phyloP scores from a whole-genome alignment of 164 flowering plant species.

The Amborella trichopoda region DNA sequence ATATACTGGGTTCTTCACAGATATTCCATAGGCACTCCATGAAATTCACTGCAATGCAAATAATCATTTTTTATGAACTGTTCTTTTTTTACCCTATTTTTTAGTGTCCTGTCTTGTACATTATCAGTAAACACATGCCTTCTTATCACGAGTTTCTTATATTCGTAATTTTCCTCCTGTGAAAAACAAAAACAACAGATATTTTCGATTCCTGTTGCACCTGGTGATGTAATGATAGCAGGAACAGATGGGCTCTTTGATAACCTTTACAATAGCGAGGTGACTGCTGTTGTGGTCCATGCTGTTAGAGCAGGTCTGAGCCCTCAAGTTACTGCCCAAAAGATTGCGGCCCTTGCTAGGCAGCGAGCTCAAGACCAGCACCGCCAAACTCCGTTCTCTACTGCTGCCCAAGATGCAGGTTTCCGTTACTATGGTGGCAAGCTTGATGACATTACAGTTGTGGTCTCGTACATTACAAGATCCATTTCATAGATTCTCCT shows the following conservation, averaged over 20 bases:
- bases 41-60: too few species aligned
- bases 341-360: slow-evolving; percentile 89
- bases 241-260: slow-evolving; percentile 96
- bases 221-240: slow-evolving; percentile 78
- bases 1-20: too few species aligned
- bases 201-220: slow-evolving; percentile 61
- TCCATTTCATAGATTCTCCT: slow-evolving; percentile 20
- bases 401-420: slow-evolving; percentile 95
- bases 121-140: too few species aligned
- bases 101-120: too few species aligned
- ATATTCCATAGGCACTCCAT: too few species aligned
- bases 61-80: too few species aligned
- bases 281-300: slow-evolving; percentile 80
- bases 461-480: slow-evolving; percentile 64
- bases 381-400: slow-evolving; percentile 86
- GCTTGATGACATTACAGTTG: slow-evolving; percentile 86
- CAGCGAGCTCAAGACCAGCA: slow-evolving; percentile 76
- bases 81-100: too few species aligned
- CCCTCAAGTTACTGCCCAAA: slow-evolving; percentile 89
- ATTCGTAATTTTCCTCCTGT: not conserved
- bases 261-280: slow-evolving; percentile 80
- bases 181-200: slow-evolving; percentile 27
- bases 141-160: not conserved
- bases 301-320: slow-evolving; percentile 74
- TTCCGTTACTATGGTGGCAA: slow-evolving; percentile 88